phyloP scores from a whole-genome alignment of 176 grass and related monocot genomes.

The Bolboschoenus planiculmis region DNA sequence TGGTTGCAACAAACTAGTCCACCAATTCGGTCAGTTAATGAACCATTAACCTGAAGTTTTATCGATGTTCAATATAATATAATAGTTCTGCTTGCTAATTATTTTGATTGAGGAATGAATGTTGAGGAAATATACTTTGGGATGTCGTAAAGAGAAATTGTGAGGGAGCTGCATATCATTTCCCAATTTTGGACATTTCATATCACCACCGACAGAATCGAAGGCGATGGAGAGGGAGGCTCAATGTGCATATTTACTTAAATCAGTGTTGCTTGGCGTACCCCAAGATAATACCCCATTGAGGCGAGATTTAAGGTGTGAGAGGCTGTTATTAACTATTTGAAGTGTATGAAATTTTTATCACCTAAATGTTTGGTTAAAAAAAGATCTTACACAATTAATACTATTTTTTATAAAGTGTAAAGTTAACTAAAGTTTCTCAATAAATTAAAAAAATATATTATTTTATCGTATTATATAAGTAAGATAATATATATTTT shows the following conservation, averaged over 20 bases:
- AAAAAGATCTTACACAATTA: no score
- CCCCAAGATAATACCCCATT: background rate
- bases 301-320: background rate
- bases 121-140: background rate
- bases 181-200: background rate
- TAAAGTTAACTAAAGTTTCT: no score
- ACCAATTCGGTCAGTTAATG: background rate
- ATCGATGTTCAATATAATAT: background rate
- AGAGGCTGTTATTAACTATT: background rate
- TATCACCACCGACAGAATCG: constrained; percentile 16
- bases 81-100: no score
- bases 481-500: no score
- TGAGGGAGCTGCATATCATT: background rate
- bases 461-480: no score
- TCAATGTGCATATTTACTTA: constrained; percentile 11
- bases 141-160: background rate
- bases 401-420: no score
- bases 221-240: background rate
- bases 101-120: background rate
- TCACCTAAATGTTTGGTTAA: no score
- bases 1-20: background rate
- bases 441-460: no score
- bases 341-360: no score
- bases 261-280: background rate
- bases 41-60: background rate